Conservation (phyloP, 805 yeast genomes). For the Schwanniomyces occidentalis region DNA sequence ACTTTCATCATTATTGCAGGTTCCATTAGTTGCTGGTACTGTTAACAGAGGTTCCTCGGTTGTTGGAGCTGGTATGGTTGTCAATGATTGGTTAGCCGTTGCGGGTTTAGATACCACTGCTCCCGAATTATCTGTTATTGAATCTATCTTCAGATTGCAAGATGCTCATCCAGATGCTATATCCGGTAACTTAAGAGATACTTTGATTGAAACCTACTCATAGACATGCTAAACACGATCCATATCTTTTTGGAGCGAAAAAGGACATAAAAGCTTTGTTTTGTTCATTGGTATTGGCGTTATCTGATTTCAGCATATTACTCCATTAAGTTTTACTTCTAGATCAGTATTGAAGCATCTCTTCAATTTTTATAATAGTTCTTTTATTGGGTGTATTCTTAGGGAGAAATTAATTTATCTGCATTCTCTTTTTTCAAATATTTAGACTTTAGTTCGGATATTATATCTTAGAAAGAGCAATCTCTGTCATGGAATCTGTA, state of each 20-base stretch:
- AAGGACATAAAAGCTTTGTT: too few species aligned
- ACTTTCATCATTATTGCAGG: slow-evolving; percentile 89
- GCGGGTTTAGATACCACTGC: slow-evolving; percentile 98
- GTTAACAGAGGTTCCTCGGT: slow-evolving; percentile 97
- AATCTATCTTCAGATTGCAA: slow-evolving; percentile 91
- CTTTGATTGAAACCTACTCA: slow-evolving; percentile 88
- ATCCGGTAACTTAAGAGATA: slow-evolving; percentile 83
- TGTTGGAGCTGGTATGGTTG: slow-evolving; percentile 98
- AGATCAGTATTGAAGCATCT: slow-evolving; percentile 1
- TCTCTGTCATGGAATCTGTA: slow-evolving; percentile 9
- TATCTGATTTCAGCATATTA: too few species aligned
- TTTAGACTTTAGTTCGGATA: slow-evolving; percentile 1
- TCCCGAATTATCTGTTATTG: slow-evolving; percentile 95
- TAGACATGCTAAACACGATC: slow-evolving; percentile 37
- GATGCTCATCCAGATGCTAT: slow-evolving; percentile 89
- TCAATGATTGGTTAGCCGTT: slow-evolving; percentile 97
- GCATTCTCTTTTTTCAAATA: slow-evolving; percentile 2
- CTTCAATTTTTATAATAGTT: not conserved
- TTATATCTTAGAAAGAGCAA: not conserved
- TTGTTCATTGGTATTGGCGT: too few species aligned
- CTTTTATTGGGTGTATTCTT: slow-evolving; percentile 1
- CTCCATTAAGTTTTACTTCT: slow-evolving; percentile 3
- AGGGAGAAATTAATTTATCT: slow-evolving; percentile 4
- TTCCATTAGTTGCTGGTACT: slow-evolving; percentile 98
- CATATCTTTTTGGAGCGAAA: too few species aligned